Evolutionary conservation across 2,329 filamentous ascomycete genomes (phyloP).

Genomic region (Cercospora berteroae): DNA sequence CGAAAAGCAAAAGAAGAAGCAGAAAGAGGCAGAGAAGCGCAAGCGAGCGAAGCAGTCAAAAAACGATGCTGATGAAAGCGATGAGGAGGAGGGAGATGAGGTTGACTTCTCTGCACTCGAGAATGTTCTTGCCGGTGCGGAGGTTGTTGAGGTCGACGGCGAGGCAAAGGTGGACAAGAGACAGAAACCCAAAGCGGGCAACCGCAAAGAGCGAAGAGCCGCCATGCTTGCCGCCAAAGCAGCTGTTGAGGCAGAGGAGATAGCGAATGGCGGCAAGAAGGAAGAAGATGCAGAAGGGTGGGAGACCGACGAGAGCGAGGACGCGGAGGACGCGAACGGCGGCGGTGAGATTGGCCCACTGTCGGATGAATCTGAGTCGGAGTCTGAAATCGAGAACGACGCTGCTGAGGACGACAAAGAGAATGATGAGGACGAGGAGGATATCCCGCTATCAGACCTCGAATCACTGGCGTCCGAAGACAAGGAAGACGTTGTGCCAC

Average conservation of each 20-base stretch:
- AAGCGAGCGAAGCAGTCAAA: constrained; percentile 39
- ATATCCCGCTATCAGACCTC: constrained; percentile 85
- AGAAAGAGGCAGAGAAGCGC: constrained; percentile 58
- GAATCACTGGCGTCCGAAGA: constrained; percentile 76
- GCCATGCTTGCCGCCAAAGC: constrained; percentile 19
- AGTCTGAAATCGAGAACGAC: constrained; percentile 37
- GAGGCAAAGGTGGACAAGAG: constrained; percentile 6
- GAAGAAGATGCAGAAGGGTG: constrained; percentile 33
- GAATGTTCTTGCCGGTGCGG: constrained; percentile 31
- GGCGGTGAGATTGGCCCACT: constrained; percentile 37
- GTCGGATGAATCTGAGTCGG: constrained; percentile 38
- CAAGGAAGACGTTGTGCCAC: constrained; percentile 80
- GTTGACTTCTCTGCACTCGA: constrained; percentile 33
- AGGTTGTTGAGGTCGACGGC: constrained; percentile 27
- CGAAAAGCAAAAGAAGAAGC: constrained; percentile 55
- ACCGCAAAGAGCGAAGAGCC: constrained; percentile 19
- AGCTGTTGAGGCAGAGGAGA: constrained; percentile 19
- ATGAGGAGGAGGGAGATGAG: constrained; percentile 33
- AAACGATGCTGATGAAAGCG: constrained; percentile 52
- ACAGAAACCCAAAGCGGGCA: constrained; percentile 20
- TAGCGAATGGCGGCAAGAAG: constrained; percentile 36
- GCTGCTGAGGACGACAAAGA: constrained; percentile 42
- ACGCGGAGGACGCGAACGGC: constrained; percentile 43
- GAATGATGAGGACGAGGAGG: constrained; percentile 59
- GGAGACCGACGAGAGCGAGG: constrained; percentile 34